Base-by-base conservation (phyloP, 1,139 yeast species). In the Pichia sp. region DNA sequence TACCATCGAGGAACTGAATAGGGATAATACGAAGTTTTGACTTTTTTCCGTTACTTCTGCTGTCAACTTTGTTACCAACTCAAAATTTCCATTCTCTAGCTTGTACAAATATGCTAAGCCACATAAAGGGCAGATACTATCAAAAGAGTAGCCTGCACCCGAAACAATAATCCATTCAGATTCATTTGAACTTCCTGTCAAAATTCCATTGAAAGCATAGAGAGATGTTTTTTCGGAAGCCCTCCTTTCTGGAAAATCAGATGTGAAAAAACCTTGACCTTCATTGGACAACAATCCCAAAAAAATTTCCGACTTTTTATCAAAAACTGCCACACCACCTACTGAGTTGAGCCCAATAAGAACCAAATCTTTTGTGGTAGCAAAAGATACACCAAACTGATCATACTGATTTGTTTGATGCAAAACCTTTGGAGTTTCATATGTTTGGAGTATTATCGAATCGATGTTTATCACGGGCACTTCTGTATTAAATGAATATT, bases 41-140 rank as follows among this genome's bases (percentile, higher is more conserved):
- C 46, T 29, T 6, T 36, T 8, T 8, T 32, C n/a, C 13, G 23
- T 40, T 11, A 8, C 16, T 10, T 19, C 41, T 1, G 66, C 64
- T 10, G 50, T 29, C 6, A 65, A 49, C 26, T 50, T 59, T 30
- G 62, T 52, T n/a, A 59, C 53, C 19, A 57, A 43, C n/a, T 50
- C 41, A 6, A 58, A 43, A 1, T 19, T 38, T 3, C 44, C 32
- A 19, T 26, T 42, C 26, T 45, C 26, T 8, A 55, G 31, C 2
- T 57, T 46, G 34, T 73, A 78, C 3, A 77, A 62, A 56, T 70
- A 74, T 4, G 73, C 71, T 3, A 70, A 64, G 5, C 80, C 81
- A 54, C 75, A 69, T 31, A 70, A 67, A 1, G 64, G 51, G 53
- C 73, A 70, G 0, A 31, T 34, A 2, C 26, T 36, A 1, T 51